Base-by-base conservation (phyloP, 371 early-diverging fungal species). In the Lichtheimia corymbifera region DNA sequence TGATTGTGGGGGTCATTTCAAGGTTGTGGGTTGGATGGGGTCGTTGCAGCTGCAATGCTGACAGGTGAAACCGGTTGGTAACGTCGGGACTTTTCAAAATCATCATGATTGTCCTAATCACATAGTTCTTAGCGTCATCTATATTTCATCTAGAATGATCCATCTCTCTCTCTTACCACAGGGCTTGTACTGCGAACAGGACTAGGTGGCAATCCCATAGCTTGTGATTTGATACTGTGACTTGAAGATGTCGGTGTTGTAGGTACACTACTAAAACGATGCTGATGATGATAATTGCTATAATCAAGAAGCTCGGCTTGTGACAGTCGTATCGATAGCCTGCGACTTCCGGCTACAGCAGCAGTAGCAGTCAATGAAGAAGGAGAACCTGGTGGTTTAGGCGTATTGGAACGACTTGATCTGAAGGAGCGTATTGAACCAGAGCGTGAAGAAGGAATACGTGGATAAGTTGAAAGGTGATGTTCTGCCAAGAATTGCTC, bases 401-500 rank as follows among this genome's bases (percentile, higher is more conserved):
- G 63, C 22, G 67, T 62, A 18, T 62, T 35, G 22, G 79, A 76
- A 4, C 71, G 69, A 30, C 63, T 56, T 22, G 67, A 66, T 17
- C 68, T 64, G 53, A 65, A 64, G 0, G 75, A 75, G 57, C 79
- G 73, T 30, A 80, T 65, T 13, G 84, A 83, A n/a, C 65, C 77
- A 4, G 84, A 72, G 15, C 82, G 75, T 20, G 76, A 73, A 12
- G 80, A 79, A 7, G 81, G 81, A 15, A 76, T 72, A 25, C 74
- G 68, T 27, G 77, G 73, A 59, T 79, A 63, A 55, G 51, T 51
- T 55, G 70, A 59, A 55, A 83, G 65, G 64, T 77, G 25, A 69
- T 86, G 87, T 45, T 83, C 80, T 4, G 72, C 80, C 2, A 88
- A 71, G 57, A 87, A 93, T 69, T 89, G 88, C 54, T 90, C 85